Evolutionary conservation across 2,329 filamentous ascomycete genomes (phyloP).

Genomic region (Phoma sp.): DNA sequence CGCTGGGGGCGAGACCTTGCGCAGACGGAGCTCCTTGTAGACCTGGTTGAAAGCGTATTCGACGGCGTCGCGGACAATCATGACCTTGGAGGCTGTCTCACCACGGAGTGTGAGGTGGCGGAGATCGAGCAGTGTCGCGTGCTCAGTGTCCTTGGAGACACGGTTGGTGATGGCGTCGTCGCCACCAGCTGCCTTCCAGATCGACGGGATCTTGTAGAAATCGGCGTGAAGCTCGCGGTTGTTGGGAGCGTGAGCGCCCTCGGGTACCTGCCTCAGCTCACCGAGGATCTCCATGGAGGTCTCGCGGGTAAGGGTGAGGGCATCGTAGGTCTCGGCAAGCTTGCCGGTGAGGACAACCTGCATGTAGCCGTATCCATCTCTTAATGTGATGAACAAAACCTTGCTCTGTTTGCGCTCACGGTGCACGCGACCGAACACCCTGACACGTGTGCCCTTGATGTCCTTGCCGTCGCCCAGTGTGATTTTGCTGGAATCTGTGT

Average conservation of each 20-base stretch:
- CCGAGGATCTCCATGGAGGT: constrained; percentile 86
- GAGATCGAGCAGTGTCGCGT: constrained; percentile 78
- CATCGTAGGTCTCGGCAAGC: constrained; percentile 90
- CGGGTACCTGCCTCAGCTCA: constrained; percentile 82
- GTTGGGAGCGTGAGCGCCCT: constrained; percentile 79
- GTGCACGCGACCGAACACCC: constrained; percentile 84
- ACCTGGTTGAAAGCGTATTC: constrained; percentile 81
- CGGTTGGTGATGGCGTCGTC: constrained; percentile 92
- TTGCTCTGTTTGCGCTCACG: constrained; percentile 82
- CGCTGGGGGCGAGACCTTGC: constrained; percentile 87
- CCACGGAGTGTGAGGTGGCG: constrained; percentile 85
- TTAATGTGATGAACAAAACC: constrained; percentile 84
- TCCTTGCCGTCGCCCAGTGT: constrained; percentile 61
- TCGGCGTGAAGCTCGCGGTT: constrained; percentile 90
- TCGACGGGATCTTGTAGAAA: constrained; percentile 75
- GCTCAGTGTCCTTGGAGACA: constrained; percentile 72
- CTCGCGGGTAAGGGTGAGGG: constrained; percentile 82
- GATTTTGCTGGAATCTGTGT: constrained; percentile 66
- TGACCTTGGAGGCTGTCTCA: constrained; percentile 81
- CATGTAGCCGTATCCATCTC: constrained; percentile 83
- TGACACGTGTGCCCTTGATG: constrained; percentile 75
- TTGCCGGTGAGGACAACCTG: constrained; percentile 84
- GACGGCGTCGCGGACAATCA: constrained; percentile 84
- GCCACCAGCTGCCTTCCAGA: constrained; percentile 80
- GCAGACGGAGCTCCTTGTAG: constrained; percentile 78